A percentile compares a stretch with the other conserved stretches of the same genome.
phyloP scores from a whole-genome alignment of 352 stramenopile genomes.

The Pythium rishiriense region DNA sequence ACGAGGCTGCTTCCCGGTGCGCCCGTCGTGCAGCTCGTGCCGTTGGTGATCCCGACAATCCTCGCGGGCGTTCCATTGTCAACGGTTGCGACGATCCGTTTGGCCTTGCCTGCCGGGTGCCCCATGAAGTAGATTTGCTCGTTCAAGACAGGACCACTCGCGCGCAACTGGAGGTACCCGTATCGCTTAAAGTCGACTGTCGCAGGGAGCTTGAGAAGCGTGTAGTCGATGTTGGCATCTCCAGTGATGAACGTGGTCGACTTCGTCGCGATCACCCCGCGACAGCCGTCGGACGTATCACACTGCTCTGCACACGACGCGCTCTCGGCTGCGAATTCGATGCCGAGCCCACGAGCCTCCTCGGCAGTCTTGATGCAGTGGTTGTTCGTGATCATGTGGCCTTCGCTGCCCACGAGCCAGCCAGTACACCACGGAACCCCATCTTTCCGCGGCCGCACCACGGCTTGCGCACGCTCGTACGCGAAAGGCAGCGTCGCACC shows the following conservation, averaged over 20 bases:
- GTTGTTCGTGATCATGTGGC: conserved; percentile 43
- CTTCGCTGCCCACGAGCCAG: conserved; percentile 38
- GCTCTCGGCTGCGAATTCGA: conserved; percentile 37
- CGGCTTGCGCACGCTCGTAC: no score
- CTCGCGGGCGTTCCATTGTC: conserved; percentile 24
- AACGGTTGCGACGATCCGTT: conserved; percentile 33
- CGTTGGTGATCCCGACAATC: conserved; percentile 28
- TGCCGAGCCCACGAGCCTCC: conserved; percentile 22
- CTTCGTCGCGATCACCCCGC: conserved; percentile 30
- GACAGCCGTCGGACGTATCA: conserved; percentile 28
- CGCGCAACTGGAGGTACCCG: conserved; percentile 33
- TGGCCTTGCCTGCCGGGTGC: conserved; percentile 34
- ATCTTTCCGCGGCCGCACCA: no score
- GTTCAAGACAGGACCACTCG: conserved; percentile 4
- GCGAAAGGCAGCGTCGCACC: no score
- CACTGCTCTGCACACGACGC: conserved; percentile 33
- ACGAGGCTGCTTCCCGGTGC: no score
- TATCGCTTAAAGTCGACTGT: conserved; percentile 34
- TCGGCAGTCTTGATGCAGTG: conserved; percentile 37
- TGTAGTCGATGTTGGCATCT: conserved; percentile 39
- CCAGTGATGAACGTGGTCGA: conserved; percentile 34
- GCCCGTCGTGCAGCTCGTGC: conserved; percentile 29
- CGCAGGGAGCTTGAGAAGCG: conserved; percentile 39
- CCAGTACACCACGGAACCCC: no score
- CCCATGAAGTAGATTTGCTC: conserved; percentile 39